phyloP scores from a whole-genome alignment of 2,329 filamentous ascomycete species.

The Botryosphaeria dothidea region DNA sequence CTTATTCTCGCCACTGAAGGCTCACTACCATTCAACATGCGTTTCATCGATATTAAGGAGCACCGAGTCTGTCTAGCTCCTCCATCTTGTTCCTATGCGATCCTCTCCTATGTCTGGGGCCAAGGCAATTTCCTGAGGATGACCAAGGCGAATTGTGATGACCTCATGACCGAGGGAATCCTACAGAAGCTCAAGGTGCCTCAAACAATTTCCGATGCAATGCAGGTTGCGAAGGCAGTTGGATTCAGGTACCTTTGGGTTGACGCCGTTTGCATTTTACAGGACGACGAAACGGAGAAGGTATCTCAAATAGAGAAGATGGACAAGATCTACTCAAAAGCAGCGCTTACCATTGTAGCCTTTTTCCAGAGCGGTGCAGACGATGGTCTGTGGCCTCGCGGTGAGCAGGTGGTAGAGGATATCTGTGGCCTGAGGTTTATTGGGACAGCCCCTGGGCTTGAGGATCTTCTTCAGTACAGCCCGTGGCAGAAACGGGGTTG shows the following conservation, averaged over 20 bases:
- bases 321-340: background rate
- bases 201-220: slow-evolving; percentile 15
- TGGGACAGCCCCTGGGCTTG: background rate
- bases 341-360: background rate
- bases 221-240: slow-evolving; percentile 4
- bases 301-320: background rate
- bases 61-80: background rate
- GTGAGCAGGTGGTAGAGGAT: background rate
- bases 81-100: background rate
- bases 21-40: background rate
- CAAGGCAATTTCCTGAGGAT: background rate
- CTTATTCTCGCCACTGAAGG: background rate
- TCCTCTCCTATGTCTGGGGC: background rate
- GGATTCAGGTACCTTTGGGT: slow-evolving; percentile 23
- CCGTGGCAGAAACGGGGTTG: background rate
- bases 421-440: background rate
- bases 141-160: background rate
- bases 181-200: background rate
- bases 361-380: background rate
- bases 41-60: background rate
- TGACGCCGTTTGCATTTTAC: slow-evolving; percentile 23
- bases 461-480: background rate
- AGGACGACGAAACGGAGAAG: slow-evolving; percentile 11
- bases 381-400: too few species aligned
- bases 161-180: background rate